Conservation (phyloP, 2,329 filamentous ascomycete genomes). For the Dothideomycetes sp. region DNA sequence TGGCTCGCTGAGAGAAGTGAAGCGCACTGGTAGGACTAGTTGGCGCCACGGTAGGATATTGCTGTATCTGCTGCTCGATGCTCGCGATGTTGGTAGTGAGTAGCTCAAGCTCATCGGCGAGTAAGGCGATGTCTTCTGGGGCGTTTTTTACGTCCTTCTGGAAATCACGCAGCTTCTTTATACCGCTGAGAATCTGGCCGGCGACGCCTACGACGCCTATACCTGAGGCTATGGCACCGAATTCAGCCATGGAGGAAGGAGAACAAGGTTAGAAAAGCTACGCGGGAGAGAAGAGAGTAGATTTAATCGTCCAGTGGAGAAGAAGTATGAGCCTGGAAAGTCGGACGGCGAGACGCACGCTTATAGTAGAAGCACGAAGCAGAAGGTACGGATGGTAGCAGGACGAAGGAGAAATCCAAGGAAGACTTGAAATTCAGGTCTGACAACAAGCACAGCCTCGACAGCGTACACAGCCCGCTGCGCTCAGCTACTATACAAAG, state of each 20-base stretch:
- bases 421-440: too few relatives aligned
- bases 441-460: too few relatives aligned
- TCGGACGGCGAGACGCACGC: too few relatives aligned
- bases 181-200: not conserved
- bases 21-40: not conserved
- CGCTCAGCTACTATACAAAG: too few relatives aligned
- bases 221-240: not conserved
- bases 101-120: not conserved
- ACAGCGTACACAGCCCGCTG: too few relatives aligned
- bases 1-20: not conserved
- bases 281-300: too few relatives aligned
- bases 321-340: too few relatives aligned
- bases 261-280: too few relatives aligned
- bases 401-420: too few relatives aligned
- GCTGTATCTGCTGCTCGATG: not conserved
- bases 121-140: not conserved
- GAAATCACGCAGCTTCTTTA: not conserved
- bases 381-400: too few relatives aligned
- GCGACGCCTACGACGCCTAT: not conserved
- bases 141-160: not conserved
- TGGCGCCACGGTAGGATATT: not conserved
- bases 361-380: too few relatives aligned
- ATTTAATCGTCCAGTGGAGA: too few relatives aligned
- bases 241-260: not conserved
- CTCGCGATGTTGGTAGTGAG: not conserved